Percentiles rank a stretch among this genome's conserved stretches.
Conservation (phyloP, 352 stramenopile genomes). For the Globisporangium recalcitrans region DNA sequence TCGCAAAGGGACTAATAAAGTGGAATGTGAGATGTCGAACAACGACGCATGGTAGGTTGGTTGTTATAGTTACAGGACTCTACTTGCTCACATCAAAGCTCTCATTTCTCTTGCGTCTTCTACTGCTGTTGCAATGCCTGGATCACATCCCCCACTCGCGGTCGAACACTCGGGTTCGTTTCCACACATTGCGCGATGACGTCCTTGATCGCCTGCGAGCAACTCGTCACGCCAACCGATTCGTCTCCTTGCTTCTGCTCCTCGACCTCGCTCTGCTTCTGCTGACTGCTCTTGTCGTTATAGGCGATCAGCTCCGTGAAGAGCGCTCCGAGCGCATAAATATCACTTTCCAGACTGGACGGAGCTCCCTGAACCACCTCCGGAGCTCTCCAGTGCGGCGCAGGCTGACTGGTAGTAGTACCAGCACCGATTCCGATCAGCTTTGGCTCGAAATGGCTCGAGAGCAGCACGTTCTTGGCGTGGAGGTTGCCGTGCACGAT, state of each 20-base stretch:
- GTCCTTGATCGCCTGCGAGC: not conserved
- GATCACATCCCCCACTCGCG: not conserved
- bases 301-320: conserved; percentile 4
- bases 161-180: not conserved
- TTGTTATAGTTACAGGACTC: no score
- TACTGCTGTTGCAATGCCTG: not conserved
- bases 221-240: not conserved
- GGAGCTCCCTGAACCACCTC: not conserved
- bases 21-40: no score
- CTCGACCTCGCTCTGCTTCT: not conserved
- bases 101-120: not conserved
- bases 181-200: not conserved
- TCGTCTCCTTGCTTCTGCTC: conserved; percentile 3
- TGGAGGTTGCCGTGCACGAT: conserved; percentile 42
- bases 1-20: no score
- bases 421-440: conserved; percentile 2
- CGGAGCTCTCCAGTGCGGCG: not conserved
- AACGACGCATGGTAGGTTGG: no score
- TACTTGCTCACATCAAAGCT: no score
- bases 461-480: conserved; percentile 44
- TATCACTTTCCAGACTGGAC: not conserved
- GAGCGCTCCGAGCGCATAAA: conserved; percentile 10
- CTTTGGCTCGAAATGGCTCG: conserved; percentile 12
- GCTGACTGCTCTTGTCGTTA: not conserved
- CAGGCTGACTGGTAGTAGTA: no score